Evolutionary conservation across 164 flowering plant genomes (phyloP).

Genomic region (Sextonia rubra): DNA sequence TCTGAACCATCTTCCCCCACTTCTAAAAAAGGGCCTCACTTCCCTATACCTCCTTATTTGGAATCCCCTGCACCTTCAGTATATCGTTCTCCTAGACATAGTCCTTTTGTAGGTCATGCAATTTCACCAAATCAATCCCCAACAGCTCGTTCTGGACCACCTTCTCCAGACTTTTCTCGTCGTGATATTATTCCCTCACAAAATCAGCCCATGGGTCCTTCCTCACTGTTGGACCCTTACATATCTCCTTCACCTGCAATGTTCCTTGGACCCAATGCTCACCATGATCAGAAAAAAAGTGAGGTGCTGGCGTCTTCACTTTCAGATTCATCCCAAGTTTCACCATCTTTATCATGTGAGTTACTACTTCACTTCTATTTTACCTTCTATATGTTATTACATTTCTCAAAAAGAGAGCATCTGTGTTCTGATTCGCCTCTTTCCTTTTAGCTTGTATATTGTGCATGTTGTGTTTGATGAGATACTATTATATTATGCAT

Average conservation of each 20-base stretch:
- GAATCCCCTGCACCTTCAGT: conserved; percentile 35
- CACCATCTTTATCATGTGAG: conserved; percentile 42
- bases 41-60: conserved; percentile 20
- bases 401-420: neutral
- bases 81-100: conserved; percentile 20
- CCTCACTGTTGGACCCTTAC: conserved; percentile 19
- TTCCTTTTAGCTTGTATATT: neutral
- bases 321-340: conserved; percentile 21
- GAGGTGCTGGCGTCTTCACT: conserved; percentile 21
- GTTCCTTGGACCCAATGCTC: conserved; percentile 23
- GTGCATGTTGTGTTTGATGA: neutral
- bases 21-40: conserved; percentile 15
- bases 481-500: neutral
- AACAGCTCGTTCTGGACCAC: conserved; percentile 18
- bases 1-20: conserved; percentile 20
- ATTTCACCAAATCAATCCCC: conserved; percentile 33
- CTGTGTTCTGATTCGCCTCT: neutral
- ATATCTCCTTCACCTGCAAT: conserved; percentile 32
- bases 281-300: conserved; percentile 9
- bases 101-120: conserved; percentile 17
- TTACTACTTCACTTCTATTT: conserved; percentile 4
- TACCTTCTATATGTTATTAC: neutral
- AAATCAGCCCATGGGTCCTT: conserved; percentile 18
- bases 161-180: conserved; percentile 15
- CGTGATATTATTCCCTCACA: conserved; percentile 9